Conservation (phyloP, 371 early-diverging fungal genomes). For the Mortierella sp. region DNA sequence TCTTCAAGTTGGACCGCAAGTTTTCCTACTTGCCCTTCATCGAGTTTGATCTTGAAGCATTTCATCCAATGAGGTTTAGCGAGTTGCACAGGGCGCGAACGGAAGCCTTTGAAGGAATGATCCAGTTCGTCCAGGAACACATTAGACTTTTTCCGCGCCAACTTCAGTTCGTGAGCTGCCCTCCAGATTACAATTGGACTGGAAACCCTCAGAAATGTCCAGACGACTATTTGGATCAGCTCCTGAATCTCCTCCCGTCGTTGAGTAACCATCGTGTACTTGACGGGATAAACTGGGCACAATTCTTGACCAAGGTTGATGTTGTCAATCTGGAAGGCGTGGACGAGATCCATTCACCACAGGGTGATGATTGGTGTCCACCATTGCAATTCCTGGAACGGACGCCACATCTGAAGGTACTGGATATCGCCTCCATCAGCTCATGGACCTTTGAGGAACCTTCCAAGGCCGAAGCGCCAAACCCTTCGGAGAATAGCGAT, state of each 20-base stretch:
- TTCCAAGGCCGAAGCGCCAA: too few species aligned
- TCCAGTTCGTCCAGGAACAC: constrained; percentile 22
- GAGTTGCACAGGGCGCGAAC: not conserved
- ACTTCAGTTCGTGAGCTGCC: constrained; percentile 10
- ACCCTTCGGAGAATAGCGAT: too few species aligned
- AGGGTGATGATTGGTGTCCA: not conserved
- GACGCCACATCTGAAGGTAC: constrained; percentile 5
- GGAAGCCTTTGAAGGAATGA: constrained; percentile 8
- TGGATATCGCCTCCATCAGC: constrained; percentile 4
- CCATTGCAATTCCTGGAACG: constrained; percentile 1
- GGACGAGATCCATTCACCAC: constrained; percentile 5
- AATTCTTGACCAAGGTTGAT: constrained; percentile 14
- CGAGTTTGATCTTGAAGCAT: not conserved
- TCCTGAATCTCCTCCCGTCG: not conserved
- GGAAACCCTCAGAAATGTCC: constrained; percentile 8
- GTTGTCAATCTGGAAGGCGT: constrained; percentile 1
- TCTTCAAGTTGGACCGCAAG: constrained; percentile 21
- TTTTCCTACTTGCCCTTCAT: not conserved
- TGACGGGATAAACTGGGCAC: constrained; percentile 12
- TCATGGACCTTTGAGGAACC: constrained; percentile 13
- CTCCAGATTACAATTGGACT: constrained; percentile 8
- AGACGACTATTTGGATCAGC: not conserved
- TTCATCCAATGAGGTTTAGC: not conserved
- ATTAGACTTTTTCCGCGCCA: constrained; percentile 2
- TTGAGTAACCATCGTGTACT: constrained; percentile 1